Evolutionary conservation across 1,284 basidiomycete species (phyloP), one percentile per base, ranked within the genome.

Genomic region (Cutaneotrichosporon mucoides): DNA sequence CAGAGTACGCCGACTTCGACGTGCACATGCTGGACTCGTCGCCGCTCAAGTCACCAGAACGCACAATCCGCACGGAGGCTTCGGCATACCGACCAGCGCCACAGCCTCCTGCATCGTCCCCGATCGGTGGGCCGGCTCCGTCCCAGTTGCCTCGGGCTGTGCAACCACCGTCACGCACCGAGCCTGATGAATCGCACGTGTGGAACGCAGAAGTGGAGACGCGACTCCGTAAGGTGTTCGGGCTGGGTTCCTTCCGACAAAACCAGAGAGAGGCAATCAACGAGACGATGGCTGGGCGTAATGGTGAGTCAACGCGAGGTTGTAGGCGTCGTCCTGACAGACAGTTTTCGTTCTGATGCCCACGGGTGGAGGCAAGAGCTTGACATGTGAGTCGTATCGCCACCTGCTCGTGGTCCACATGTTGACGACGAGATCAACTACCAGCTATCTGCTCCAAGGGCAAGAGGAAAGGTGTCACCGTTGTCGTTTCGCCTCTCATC

Each of bases 301-400:
- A 99, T 70, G 73, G 73, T 74, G 33, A 15, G 49, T 7, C 16
- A 35, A 36, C 24, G 24, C 24, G 24, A 24, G 24, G 4, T 36
- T 6, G 2, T 33, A 15, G 4, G 2, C 37, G 15, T 6, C 15
- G 42, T 55, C 41, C 59, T 60, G 41, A 56, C 59, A 6, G n/a
- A 24, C 57, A 76, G 91, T 93, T 12, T 93, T 98, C 67, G 90
- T 97, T 15, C 83, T 99, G 6, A 95, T 98, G 86, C 95, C 96
- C 0, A 99, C 95, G 0, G 95, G 95, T 35, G 95, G 94, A 5
- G 95, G 94, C 0, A 98, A 98, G 79, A 88, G 86, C 68, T 79
- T 93, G 45, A 92, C 89, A 66, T 93, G 79, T 73, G 65, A 80
- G 81, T 7, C 24, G 24, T 24, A 24, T 24, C 24, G 24, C 24